Evolutionary conservation across 345 rosid genomes (phyloP), one percentile per base, ranked within the genome.

Genomic region (Gossypium australe): DNA sequence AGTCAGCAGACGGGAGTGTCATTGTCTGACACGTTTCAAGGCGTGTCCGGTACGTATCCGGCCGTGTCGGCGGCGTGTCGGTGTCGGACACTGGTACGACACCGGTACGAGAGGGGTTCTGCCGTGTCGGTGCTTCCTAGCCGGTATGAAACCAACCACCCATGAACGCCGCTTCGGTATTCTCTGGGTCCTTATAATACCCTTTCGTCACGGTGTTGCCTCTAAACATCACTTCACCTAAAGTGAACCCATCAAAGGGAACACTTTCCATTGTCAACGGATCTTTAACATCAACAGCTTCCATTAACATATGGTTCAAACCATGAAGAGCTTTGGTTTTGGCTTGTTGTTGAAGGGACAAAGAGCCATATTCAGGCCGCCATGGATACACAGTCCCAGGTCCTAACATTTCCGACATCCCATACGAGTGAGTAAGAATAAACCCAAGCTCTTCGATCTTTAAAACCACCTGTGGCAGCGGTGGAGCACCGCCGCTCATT

Each of bases 81-180:
- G n/a, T n/a, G n/a, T n/a, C n/a, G n/a, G n/a, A n/a, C n/a, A n/a
- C n/a, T n/a, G n/a, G n/a, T n/a, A n/a, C n/a, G n/a, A n/a, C n/a
- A n/a, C n/a, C n/a, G n/a, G n/a, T n/a, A n/a, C n/a, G n/a, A n/a
- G n/a, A n/a, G n/a, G n/a, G n/a, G n/a, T n/a, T n/a, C n/a, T n/a
- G n/a, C n/a, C n/a, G n/a, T n/a, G n/a, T n/a, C n/a, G n/a, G n/a
- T n/a, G n/a, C n/a, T n/a, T n/a, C n/a, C n/a, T n/a, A n/a, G n/a
- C n/a, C n/a, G n/a, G n/a, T 64, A 41, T 64, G 68, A n/a, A 16
- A 64, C 68, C 68, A 64, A 17, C 68, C 68, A 0, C 68, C 68
- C 10, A 11, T n/a, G 1, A 64, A 64, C 1, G 49, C 68, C n/a
- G 25, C 48, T 64, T 38, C 8, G 3, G 68, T 64, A 1, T 6